These are phyloP conservation scores for Xylaria sp. DNA, from an alignment of 2,329 filamentous ascomycete genomes.

Conservation along the genomic window DNA sequence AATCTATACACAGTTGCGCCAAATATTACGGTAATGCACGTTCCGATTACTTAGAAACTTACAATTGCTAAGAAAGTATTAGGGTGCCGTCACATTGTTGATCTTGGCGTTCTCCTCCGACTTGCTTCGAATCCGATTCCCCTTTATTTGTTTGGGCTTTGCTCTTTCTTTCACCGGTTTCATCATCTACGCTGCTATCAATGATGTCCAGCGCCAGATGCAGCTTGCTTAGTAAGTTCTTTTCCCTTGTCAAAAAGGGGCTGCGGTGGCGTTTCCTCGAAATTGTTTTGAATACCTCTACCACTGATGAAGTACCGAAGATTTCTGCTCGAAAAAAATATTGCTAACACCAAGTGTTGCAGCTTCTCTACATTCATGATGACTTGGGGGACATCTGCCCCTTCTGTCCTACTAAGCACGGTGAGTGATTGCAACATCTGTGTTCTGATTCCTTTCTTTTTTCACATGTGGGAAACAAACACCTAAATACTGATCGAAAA, in stretches of 20 bases:
- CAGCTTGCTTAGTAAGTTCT: conserved; percentile 63
- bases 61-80: neutral
- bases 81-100: conserved; percentile 73
- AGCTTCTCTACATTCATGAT: conserved; percentile 78
- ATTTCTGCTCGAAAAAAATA: neutral
- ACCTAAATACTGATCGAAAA: conserved; percentile 41
- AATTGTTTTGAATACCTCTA: neutral
- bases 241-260: too few species aligned
- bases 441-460: neutral
- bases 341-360: neutral
- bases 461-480: conserved; percentile 37
- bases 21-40: conserved; percentile 66
- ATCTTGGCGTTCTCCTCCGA: conserved; percentile 76
- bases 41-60: neutral
- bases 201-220: conserved; percentile 64
- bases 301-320: too few species aligned
- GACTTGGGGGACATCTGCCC: conserved; percentile 79
- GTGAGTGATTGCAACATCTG: conserved; percentile 26
- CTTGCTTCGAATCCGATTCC: conserved; percentile 67
- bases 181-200: conserved; percentile 76
- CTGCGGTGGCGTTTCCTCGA: too few species aligned
- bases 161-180: conserved; percentile 77
- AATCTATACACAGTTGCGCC: conserved; percentile 85
- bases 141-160: conserved; percentile 77
- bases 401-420: conserved; percentile 66